Evolutionary conservation across 768 basidiomycete species (phyloP).

Genomic region (Pulveroboletus sp.): DNA sequence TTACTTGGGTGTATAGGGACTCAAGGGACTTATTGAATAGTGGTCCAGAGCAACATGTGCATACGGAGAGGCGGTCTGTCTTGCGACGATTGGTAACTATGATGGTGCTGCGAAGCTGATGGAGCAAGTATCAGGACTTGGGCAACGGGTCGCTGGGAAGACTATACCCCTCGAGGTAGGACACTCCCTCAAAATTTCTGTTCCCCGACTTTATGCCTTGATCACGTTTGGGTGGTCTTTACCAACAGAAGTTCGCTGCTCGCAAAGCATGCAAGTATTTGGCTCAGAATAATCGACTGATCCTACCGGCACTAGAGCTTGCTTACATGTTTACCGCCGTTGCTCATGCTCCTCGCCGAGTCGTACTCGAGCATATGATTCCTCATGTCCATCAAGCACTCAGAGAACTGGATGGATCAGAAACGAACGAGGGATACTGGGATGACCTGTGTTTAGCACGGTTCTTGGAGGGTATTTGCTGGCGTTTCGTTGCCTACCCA

Average conservation of each 20-base stretch:
- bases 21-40: constrained; percentile 29
- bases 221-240: background rate
- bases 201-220: background rate
- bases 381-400: constrained; percentile 56
- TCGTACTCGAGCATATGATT: constrained; percentile 60
- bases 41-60: constrained; percentile 75
- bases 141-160: constrained; percentile 85
- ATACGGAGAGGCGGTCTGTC: constrained; percentile 72
- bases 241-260: constrained; percentile 71
- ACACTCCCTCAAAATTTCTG: background rate
- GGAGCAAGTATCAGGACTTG: constrained; percentile 63
- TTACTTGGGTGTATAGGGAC: background rate
- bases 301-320: constrained; percentile 79
- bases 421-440: constrained; percentile 59
- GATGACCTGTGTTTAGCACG: constrained; percentile 80
- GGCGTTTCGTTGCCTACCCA: constrained; percentile 82
- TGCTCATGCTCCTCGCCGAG: constrained; percentile 63
- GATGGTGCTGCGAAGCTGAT: constrained; percentile 63
- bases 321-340: constrained; percentile 77
- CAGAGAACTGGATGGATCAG: constrained; percentile 30
- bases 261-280: constrained; percentile 85
- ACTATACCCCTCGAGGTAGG: constrained; percentile 64
- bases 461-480: constrained; percentile 80
- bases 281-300: constrained; percentile 62
- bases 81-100: constrained; percentile 53